phyloP scores from a whole-genome alignment of 2,329 filamentous ascomycete species.

The Pseudogymnoascus sp. region DNA sequence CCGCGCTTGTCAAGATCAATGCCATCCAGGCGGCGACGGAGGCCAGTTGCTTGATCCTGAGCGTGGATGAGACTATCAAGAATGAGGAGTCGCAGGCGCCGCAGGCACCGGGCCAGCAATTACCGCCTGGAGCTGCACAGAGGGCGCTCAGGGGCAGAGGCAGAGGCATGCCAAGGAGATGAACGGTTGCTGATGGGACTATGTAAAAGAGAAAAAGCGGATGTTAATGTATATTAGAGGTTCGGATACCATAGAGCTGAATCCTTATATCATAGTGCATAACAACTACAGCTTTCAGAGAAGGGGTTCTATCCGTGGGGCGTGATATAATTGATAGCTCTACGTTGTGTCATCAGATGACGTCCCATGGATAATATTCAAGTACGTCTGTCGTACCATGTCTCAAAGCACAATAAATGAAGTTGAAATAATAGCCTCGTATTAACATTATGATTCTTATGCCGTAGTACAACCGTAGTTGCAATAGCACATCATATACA shows the following conservation, averaged over 20 bases:
- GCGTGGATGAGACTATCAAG: conserved; percentile 96
- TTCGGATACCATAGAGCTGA: conserved; percentile 8
- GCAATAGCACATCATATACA: background rate
- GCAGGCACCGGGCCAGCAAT: conserved; percentile 66
- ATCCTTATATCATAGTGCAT: conserved; percentile 7
- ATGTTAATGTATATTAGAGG: conserved; percentile 10
- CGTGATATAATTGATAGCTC: too few species aligned
- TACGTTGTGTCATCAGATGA: too few species aligned
- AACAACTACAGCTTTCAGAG: background rate
- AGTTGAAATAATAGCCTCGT: too few species aligned
- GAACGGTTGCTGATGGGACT: background rate
- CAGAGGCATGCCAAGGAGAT: conserved; percentile 82
- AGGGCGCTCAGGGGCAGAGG: conserved; percentile 75
- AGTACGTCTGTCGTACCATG: too few species aligned
- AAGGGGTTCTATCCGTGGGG: background rate
- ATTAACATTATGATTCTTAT: background rate
- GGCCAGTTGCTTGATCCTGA: conserved; percentile 87
- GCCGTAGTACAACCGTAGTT: background rate
- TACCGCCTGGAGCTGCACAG: conserved; percentile 79
- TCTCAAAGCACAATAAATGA: background rate
- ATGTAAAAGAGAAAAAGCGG: conserved; percentile 9
- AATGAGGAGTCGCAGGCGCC: conserved; percentile 89
- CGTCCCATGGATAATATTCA: too few species aligned
- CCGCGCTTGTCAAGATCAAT: conserved; percentile 91
- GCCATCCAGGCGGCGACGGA: conserved; percentile 94